Percentiles rank a stretch among this genome's conserved stretches.
Conservation (phyloP, 352 stramenopile species). For the Pythium utonaiense region DNA sequence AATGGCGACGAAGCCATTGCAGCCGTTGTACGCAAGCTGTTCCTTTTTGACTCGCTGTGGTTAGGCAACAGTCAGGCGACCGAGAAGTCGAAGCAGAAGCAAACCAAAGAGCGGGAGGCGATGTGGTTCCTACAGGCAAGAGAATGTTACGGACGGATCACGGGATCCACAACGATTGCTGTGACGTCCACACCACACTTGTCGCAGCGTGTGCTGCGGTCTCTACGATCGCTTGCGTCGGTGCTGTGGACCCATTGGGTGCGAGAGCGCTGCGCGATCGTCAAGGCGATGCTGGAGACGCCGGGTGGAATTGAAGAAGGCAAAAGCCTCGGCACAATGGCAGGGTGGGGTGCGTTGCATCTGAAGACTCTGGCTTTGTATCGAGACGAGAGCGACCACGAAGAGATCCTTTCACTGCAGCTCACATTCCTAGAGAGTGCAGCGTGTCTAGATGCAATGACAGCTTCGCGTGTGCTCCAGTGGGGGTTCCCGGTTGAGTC, state of each 20-base stretch:
- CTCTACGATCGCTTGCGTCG: background rate
- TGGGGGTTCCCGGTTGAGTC: conserved; percentile 13
- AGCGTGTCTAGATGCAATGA: background rate
- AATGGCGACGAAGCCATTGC: background rate
- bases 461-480: background rate
- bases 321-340: conserved; percentile 5
- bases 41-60: conserved; percentile 2
- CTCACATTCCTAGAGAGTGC: conserved; percentile 36
- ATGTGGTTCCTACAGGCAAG: background rate
- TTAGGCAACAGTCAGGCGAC: background rate
- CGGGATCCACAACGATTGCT: background rate
- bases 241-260: background rate
- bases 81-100: background rate
- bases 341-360: conserved; percentile 39
- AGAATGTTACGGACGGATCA: background rate
- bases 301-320: background rate
- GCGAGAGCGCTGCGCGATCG: background rate
- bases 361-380: conserved; percentile 26
- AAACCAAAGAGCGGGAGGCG: background rate
- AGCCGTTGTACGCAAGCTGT: background rate
- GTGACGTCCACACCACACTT: background rate
- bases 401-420: conserved; percentile 28
- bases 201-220: background rate
- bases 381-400: conserved; percentile 21
- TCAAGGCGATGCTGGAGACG: background rate